Conservation (phyloP, 2,329 filamentous ascomycete genomes). For the Cucurbitaria berberidis region DNA sequence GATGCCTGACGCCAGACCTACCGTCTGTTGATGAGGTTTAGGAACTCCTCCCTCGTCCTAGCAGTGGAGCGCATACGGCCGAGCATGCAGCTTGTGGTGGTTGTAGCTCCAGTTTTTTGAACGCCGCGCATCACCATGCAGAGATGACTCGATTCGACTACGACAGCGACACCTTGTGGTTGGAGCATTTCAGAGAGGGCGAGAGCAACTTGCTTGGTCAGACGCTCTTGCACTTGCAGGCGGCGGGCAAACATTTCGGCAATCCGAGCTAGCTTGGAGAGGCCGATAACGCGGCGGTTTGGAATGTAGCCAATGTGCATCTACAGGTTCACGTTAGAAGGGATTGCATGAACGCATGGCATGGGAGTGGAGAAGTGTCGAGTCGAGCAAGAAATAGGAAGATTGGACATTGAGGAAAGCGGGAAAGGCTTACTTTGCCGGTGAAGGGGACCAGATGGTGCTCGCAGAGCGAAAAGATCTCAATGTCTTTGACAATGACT, state of each 20-base stretch:
- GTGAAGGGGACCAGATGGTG: slow-evolving; percentile 97
- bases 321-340: slow-evolving; percentile 53
- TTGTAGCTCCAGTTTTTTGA: slow-evolving; percentile 83
- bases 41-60: slow-evolving; percentile 94
- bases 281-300: slow-evolving; percentile 85
- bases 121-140: slow-evolving; percentile 99
- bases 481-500: slow-evolving; percentile 97
- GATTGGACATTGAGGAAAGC: background rate
- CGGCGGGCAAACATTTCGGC: slow-evolving; percentile 96
- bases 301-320: slow-evolving; percentile 99
- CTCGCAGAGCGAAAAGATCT: slow-evolving; percentile 92
- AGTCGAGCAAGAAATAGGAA: no score
- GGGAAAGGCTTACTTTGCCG: slow-evolving; percentile 71
- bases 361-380: no score
- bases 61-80: slow-evolving; percentile 91
- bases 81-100: slow-evolving; percentile 97
- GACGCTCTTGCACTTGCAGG: slow-evolving; percentile 92
- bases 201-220: slow-evolving; percentile 94
- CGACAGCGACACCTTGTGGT: slow-evolving; percentile 92
- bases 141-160: slow-evolving; percentile 95
- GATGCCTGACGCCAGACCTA: slow-evolving; percentile 9
- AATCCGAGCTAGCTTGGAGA: slow-evolving; percentile 93
- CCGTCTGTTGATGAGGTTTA: slow-evolving; percentile 67
- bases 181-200: slow-evolving; percentile 92
- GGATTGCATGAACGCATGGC: no score